Base-by-base conservation (phyloP, 2,329 filamentous ascomycete genomes). In the Monosporascus sp. region DNA sequence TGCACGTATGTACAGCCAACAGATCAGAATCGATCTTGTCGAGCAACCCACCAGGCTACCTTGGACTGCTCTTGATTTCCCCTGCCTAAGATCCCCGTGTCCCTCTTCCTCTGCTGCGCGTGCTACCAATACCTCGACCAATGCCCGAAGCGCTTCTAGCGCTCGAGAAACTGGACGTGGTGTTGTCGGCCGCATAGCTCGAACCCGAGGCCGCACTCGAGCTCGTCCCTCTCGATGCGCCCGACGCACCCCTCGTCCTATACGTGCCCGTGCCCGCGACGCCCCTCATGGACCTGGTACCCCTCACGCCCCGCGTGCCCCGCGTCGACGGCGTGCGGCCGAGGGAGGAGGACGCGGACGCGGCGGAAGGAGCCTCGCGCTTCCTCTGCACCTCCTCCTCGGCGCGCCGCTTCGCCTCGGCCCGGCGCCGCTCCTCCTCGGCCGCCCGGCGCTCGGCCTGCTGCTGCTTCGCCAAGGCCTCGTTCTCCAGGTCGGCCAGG, bases 401-500 rank as follows among this genome's bases (percentile, higher is more conserved):
- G 34, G 78, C 79, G 51, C 77, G 82, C 51, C 82, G 75, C 71
- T 84, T 63, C 14, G 85, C 80, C 34, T 89, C 88, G 59, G 91
- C 89, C 50, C 85, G 81, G 54, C 89, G 81, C 56, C 86, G 82
- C 68, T 94, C 88, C 53, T 94, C 88, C 65, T 96, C 92, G 3
- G 81, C 81, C 46, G 86, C 88, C 48, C 84, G 82, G 55, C 90
- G 81, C 70, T 95, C 88, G 2, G 84, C 88, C 46, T 88, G 90
- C 62, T 90, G 86, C 65, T 89, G 88, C 63, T 83, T 85, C 56
- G 85, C 75, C 14, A 84, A 68, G 3, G 84, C 84, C 67, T 97
- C 93, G 51, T 85, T 86, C 70, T 97, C 93, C 52, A 91, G 82
- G 55, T 96, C 90, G n/a, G 83, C 79, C 39, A 96, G 72, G 71